Conservation (phyloP, 2,329 filamentous ascomycete species). For the Septoria petroselini region DNA sequence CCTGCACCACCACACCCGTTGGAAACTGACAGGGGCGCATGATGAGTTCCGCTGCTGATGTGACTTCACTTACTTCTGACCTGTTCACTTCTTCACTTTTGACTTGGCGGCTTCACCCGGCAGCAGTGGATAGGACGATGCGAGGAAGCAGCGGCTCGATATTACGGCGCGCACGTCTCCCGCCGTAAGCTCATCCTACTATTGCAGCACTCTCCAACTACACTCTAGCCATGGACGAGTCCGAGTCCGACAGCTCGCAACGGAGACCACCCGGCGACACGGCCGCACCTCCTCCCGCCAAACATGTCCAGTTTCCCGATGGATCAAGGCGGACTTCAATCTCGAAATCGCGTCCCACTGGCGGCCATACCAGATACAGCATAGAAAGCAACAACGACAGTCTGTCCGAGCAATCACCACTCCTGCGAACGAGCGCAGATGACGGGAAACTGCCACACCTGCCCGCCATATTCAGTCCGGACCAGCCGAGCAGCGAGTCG, state of each 20-base stretch:
- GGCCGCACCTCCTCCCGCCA: conserved; percentile 15
- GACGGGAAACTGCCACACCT: conserved; percentile 21
- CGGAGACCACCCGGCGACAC: conserved; percentile 16
- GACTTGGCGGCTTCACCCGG: too few relatives aligned
- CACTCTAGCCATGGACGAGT: conserved; percentile 18
- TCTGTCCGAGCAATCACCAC: conserved; percentile 34
- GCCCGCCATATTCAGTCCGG: conserved; percentile 22
- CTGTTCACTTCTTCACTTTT: too few relatives aligned
- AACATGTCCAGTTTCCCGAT: conserved; percentile 25
- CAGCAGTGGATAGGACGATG: conserved; percentile 7
- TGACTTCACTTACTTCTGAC: not conserved
- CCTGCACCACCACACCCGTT: too few relatives aligned
- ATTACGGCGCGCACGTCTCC: conserved; percentile 5
- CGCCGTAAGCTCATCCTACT: conserved; percentile 2
- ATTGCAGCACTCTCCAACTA: not conserved
- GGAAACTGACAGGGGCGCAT: too few relatives aligned
- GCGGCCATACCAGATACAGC: conserved; percentile 11
- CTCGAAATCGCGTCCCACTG: conserved; percentile 1
- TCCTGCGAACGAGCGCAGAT: conserved; percentile 31
- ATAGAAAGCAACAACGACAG: conserved; percentile 23
- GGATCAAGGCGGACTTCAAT: conserved; percentile 8
- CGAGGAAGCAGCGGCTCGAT: conserved; percentile 4
- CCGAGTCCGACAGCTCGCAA: conserved; percentile 17
- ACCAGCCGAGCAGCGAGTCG: conserved; percentile 49
- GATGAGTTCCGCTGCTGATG: too few relatives aligned